phyloP scores from a whole-genome alignment of 805 yeast genomes.

The Myxozyma geophila region DNA sequence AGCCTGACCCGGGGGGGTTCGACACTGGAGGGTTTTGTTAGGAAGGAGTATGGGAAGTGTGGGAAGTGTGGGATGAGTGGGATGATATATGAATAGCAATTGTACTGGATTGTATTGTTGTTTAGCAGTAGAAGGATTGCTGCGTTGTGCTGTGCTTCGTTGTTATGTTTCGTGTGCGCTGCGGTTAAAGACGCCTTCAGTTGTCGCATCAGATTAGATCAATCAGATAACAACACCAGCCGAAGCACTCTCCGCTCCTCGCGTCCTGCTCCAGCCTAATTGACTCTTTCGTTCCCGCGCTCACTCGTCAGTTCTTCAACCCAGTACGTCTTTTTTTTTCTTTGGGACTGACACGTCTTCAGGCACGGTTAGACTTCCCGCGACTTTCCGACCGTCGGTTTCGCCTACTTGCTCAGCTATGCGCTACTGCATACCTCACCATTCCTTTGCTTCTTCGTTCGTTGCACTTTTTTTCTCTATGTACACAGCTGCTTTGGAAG shows the following conservation, averaged over 20 bases:
- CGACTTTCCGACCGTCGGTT: background rate
- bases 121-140: no score
- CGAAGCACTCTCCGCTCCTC: background rate
- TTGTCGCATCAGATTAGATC: constrained; percentile 12
- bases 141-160: no score
- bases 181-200: background rate
- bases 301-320: no score
- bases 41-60: no score
- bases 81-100: no score
- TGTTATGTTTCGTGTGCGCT: no score
- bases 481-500: no score
- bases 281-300: no score
- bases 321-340: background rate
- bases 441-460: background rate
- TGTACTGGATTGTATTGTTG: no score
- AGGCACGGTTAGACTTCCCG: background rate
- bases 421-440: background rate
- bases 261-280: background rate
- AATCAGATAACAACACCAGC: constrained; percentile 5
- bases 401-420: background rate
- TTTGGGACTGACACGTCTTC: background rate
- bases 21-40: no score
- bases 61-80: no score
- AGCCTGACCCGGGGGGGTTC: no score
- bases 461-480: background rate